Conservation (phyloP, 441 rosid genomes). For the Erysimum cheiri region DNA sequence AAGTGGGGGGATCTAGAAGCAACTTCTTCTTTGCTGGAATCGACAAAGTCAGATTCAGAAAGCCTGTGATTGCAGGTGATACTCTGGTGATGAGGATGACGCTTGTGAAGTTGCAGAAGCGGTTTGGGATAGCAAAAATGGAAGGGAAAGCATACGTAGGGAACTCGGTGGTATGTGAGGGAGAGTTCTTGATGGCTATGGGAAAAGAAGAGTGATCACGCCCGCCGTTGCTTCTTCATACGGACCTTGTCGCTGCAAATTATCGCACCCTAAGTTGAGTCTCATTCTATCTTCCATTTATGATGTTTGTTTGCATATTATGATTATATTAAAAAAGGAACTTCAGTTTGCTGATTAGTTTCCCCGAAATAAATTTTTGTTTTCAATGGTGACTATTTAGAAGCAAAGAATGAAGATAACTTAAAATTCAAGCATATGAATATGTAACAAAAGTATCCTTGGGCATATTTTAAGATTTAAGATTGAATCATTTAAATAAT, state of each 20-base stretch:
- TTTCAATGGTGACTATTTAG: not conserved
- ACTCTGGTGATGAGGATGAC: conserved; percentile 96
- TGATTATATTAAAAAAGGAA: not conserved
- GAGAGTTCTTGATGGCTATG: conserved; percentile 85
- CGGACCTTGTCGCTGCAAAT: conserved; percentile 9
- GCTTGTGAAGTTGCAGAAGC: conserved; percentile 77
- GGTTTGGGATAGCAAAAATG: conserved; percentile 79
- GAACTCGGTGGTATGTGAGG: conserved; percentile 73
- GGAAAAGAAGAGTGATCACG: conserved; percentile 49
- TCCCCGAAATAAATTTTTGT: not conserved
- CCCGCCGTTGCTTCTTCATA: conserved; percentile 23
- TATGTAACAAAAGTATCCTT: not conserved
- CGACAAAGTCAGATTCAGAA: conserved; percentile 83
- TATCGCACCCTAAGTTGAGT: conserved; percentile 7
- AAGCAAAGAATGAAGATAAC: conserved; percentile 2
- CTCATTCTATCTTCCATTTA: conserved; percentile 4
- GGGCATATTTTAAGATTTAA: too few species aligned
- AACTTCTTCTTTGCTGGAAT: conserved; percentile 84
- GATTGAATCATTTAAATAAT: too few species aligned
- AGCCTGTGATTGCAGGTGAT: conserved; percentile 91
- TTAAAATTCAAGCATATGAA: not conserved
- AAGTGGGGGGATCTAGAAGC: conserved; percentile 74
- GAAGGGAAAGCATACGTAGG: conserved; percentile 75
- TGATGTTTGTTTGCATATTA: conserved; percentile 18
- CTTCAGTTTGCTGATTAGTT: not conserved